Evolutionary conservation across 2,329 filamentous ascomycete genomes (phyloP).

Genomic region (Curvularia verruculosa): DNA sequence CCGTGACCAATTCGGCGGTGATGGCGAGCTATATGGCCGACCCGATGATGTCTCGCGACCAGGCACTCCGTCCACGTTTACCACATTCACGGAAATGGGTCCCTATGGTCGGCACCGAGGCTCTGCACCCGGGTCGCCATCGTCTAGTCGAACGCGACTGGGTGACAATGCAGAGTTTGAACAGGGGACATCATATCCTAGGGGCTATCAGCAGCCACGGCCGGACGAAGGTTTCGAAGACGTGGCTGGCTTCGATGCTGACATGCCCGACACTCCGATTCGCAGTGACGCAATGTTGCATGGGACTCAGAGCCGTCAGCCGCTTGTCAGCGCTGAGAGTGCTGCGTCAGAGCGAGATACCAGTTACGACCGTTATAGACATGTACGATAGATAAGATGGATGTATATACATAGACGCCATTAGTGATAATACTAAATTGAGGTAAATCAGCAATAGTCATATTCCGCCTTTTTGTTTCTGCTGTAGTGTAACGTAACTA

Average conservation of each 20-base stretch:
- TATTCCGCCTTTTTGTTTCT: neutral
- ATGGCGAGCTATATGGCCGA: conserved; percentile 63
- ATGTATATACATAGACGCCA: neutral
- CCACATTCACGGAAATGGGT: conserved; percentile 31
- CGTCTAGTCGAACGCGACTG: conserved; percentile 31
- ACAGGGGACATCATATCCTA: conserved; percentile 34
- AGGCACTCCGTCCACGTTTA: conserved; percentile 40
- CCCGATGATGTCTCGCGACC: conserved; percentile 59
- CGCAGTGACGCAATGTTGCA: conserved; percentile 29
- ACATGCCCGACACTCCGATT: conserved; percentile 31
- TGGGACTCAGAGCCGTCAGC: conserved; percentile 23
- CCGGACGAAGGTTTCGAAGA: conserved; percentile 24
- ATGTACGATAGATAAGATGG: conserved; percentile 1
- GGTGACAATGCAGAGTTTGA: conserved; percentile 25
- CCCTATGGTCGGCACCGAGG: conserved; percentile 21
- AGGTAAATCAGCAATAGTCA: neutral
- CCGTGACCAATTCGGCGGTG: conserved; percentile 79
- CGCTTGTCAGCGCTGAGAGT: conserved; percentile 19
- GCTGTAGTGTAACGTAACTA: too few species aligned
- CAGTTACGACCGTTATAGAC: conserved; percentile 27
- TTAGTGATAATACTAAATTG: neutral
- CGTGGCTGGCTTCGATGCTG: conserved; percentile 28
- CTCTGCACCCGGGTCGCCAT: conserved; percentile 18
- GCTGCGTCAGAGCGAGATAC: conserved; percentile 4
- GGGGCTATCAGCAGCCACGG: conserved; percentile 32